Base-by-base conservation (phyloP, 345 rosid genomes). In the Brassica cretica region DNA sequence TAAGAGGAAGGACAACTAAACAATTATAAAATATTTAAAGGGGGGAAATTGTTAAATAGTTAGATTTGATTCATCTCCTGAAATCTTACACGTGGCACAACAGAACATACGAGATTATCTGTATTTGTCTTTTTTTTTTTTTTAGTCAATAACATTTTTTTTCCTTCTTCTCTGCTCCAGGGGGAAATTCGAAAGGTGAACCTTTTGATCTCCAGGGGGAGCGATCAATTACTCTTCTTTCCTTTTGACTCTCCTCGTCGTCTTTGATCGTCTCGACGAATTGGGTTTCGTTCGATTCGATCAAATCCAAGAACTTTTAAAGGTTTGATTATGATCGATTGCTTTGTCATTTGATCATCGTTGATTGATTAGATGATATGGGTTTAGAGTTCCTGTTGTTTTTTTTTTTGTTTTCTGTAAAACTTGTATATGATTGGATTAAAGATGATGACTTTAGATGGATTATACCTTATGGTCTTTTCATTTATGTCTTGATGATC, bases 61-160 rank as follows among this genome's bases (percentile, higher is more conserved):
- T 51, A 51, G 19, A 51, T 51, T 51, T 51, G 56, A 51, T 51
- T n/a, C 56, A 51, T 51, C 56, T 51, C 56, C 56, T n/a, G 56
- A n/a, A n/a, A 5, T 51, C 56, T n/a, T 51, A 73, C 62, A 74
- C 78, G 78, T 74, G 82, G 67, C 72, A 27, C 8, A 10, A 67
- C 1, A 16, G 46, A 33, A 16, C 41, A 69, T 53, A 14, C 74
- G 15, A 46, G 53, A 46, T 46, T 46, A 46, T 46, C 53, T 5
- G 56, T 51, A 5, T n/a, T 51, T 27, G 7, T 51, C 7, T 51
- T 15, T 51, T 14, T 14, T 9, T 8, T 46, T 44, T 44, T 12
- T 44, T 44, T 44, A 24, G 51, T 44, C 51, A 46, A 49, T 14
- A 14, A 12, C n/a, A 8, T 11, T 66, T 72, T 44, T 32, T 35